Evolutionary conservation across 306 rosid species (phyloP).

Genomic region (Ziziphus jujuba): DNA sequence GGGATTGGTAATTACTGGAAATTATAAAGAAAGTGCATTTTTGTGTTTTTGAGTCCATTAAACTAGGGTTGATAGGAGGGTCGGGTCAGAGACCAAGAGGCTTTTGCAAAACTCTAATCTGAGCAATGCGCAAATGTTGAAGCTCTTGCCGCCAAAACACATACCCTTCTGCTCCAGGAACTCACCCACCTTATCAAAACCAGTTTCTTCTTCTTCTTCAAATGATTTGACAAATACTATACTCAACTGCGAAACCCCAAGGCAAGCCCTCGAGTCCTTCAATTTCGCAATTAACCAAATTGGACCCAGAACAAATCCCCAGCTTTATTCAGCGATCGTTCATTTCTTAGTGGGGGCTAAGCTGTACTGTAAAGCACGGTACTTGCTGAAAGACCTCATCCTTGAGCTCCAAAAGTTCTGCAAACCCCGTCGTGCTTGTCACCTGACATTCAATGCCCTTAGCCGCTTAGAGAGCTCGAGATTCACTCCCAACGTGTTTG

Average conservation of each 20-base stretch:
- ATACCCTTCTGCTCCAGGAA: background rate
- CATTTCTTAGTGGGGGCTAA: constrained; percentile 45
- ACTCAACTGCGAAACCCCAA: constrained; percentile 30
- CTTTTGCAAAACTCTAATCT: background rate
- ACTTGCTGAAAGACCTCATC: constrained; percentile 50
- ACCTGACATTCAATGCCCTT: constrained; percentile 44
- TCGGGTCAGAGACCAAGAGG: too few species aligned
- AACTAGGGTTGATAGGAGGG: too few species aligned
- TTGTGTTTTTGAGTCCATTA: too few species aligned
- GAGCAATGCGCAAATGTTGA: constrained; percentile 31
- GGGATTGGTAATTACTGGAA: too few species aligned
- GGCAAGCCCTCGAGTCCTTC: constrained; percentile 42
- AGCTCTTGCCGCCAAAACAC: constrained; percentile 19
- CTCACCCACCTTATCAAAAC: constrained; percentile 11
- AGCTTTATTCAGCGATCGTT: constrained; percentile 36
- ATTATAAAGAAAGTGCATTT: too few species aligned
- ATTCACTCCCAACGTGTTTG: constrained; percentile 40
- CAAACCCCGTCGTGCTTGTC: constrained; percentile 33
- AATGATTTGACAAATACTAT: constrained; percentile 24
- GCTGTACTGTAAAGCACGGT: constrained; percentile 35
- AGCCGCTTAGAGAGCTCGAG: constrained; percentile 24
- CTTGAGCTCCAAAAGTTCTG: constrained; percentile 34
- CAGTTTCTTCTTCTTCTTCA: constrained; percentile 9
- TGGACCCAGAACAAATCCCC: constrained; percentile 22
- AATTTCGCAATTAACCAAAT: constrained; percentile 10